Conservation (phyloP, 139 green algal species). For the Coccomyxa sp. region DNA sequence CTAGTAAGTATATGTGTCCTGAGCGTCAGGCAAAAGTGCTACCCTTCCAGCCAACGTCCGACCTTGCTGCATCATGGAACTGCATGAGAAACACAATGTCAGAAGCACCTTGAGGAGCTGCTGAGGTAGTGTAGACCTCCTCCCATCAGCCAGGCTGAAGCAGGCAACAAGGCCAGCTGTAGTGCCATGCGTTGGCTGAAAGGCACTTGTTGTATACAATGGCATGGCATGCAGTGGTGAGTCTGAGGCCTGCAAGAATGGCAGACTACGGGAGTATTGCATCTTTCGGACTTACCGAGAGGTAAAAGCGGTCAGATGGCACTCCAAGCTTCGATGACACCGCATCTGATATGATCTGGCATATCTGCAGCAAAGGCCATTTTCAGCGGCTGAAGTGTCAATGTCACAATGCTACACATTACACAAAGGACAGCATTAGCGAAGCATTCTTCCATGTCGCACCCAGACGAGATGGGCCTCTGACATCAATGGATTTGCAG, state of each 20-base stretch:
- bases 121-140: too few relatives aligned
- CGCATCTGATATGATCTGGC: conserved; percentile 35
- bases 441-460: neutral
- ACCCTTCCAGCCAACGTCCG: conserved; percentile 8
- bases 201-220: neutral
- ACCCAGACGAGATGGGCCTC: too few relatives aligned
- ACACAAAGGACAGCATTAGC: neutral
- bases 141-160: neutral
- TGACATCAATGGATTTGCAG: neutral
- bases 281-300: conserved; percentile 12
- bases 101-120: too few relatives aligned
- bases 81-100: neutral
- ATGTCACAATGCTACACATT: neutral
- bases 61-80: conserved; percentile 5
- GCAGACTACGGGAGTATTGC: neutral
- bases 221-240: neutral
- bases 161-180: neutral
- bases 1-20: too few relatives aligned
- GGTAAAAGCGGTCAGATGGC: conserved; percentile 38
- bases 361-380: neutral
- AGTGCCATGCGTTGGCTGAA: neutral
- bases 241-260: too few relatives aligned
- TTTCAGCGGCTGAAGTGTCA: neutral
- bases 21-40: too few relatives aligned
- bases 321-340: conserved; percentile 40